Base-by-base conservation (phyloP, 1,284 basidiomycete genomes). In the Apiotrichum domesticum region DNA sequence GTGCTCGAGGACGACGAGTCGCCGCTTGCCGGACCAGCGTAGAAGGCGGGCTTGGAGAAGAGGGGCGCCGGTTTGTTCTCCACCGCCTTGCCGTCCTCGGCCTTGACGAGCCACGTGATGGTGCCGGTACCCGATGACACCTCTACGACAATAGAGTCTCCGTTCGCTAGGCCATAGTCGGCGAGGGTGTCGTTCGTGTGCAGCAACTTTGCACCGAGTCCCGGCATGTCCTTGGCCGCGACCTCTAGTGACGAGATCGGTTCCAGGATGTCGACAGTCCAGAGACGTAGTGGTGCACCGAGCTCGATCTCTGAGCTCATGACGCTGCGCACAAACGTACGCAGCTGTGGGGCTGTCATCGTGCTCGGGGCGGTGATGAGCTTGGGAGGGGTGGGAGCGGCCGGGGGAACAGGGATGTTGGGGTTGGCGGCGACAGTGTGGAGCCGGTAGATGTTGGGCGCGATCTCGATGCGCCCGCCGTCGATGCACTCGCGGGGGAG, bases 371-470 rank as follows among this genome's bases (percentile, higher is more conserved):
- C 46, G 1, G 53, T 63, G 51, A 63, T 50, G 11, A 52, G n/a
- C 32, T 54, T 11, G 7, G 56, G 55, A 0, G 52, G 42, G 8
- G 52, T 46, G 1, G 58, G 58, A 10, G 46, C 21, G 1, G 62
- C 55, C 1, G 62, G 57, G 1, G 62, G 58, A 4, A 63, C 55
- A 13, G 61, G 55, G 29, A 63, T 43, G 6, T 58, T 44, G 0
- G 49, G 47, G 14, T 40, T n/a, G 3, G 49, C 21, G 9, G 48
- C 34, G 21, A 79, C 64, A 35, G 72, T 61, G 67, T 87, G 82
- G 34, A 86, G 81, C 58, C 81, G 82, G 68, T 94, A 79, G 39
- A 79, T 78, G 2, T 86, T 85, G 14, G 92, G 91, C 54, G 83
- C 82, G 51, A 95, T 81, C 74, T 97, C 92, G 58, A 97, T 78